Evolutionary conservation across 805 yeast genomes (phyloP), one percentile per base, ranked within the genome.

Genomic region (Lipomyces kockii): DNA sequence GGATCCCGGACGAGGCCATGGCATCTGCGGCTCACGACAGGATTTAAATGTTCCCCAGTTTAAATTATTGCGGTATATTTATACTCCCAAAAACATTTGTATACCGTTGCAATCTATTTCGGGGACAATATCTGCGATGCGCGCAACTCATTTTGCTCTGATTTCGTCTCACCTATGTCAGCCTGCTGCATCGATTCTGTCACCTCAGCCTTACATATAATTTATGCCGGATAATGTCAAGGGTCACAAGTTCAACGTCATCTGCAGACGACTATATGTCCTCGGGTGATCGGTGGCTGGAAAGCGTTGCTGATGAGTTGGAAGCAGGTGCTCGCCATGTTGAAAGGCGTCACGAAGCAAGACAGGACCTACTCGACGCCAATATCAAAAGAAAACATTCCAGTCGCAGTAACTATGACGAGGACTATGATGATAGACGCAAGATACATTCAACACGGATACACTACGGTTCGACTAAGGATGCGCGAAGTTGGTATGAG

Each of bases 231-330:
- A 17, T 43, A 43, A 37, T 43, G 49, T 43, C 49, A 43, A 43
- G 20, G 20, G n/a, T 7, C 9, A n/a, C 22, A 7, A n/a, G 2
- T 43, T n/a, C 49, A 43, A 17, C 8, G 8, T 43, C 49, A n/a
- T n/a, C 49, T 17, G n/a, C n/a, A 20, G 62, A 39, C 53, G 34
- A 27, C 27, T 27, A 59, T n/a, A 49, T 59, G 8, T 51, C 17
- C 54, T 46, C 55, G 27, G 55, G 62, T 17, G 62, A 59, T 52
- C 54, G 35, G 51, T 59, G 62, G 62, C 55, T 59, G 34, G n/a
- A 46, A 59, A 43, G 12, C 25, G 55, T 59, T 43, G 43, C 62
- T 37, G 53, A 22, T 39, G 61, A 63, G 46, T 17, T 34, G n/a
- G 49, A 46, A 27, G 20, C 49, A 43, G 22, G 22, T 7, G 49